Conservation (phyloP, 2,329 filamentous ascomycete species). For the Fusarium vanettenii region DNA sequence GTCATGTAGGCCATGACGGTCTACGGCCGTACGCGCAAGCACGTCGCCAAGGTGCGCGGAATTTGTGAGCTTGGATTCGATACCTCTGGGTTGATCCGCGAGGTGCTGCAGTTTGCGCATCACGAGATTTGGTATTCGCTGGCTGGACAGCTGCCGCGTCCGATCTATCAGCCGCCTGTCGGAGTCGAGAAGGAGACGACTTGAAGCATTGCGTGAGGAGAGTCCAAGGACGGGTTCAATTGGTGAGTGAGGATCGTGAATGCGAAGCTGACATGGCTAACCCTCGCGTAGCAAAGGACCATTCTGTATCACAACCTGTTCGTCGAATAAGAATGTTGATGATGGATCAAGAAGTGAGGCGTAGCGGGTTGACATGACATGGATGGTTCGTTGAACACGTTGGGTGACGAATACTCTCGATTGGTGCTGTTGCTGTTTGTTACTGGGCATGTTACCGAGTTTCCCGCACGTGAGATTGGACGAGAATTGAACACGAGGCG, state of each 20-base stretch:
- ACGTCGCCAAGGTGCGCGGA: constrained; percentile 33
- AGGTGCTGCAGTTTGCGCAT: constrained; percentile 47
- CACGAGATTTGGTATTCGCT: constrained; percentile 44
- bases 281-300: neutral
- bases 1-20: constrained; percentile 47
- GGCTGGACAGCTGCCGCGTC: constrained; percentile 46
- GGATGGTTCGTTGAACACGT: neutral
- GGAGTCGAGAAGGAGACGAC: constrained; percentile 11
- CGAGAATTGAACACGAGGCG: neutral
- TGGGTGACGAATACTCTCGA: neutral
- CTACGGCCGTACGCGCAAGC: constrained; percentile 43
- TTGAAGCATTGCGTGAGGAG: neutral
- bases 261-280: neutral
- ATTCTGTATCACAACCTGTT: neutral
- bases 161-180: constrained; percentile 41
- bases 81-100: constrained; percentile 42
- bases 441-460: neutral
- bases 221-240: neutral
- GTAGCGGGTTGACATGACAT: neutral
- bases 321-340: neutral
- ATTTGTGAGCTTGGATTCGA: constrained; percentile 36
- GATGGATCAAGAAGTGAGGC: neutral
- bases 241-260: neutral
- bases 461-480: neutral
- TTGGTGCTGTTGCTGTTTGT: neutral